Evolutionary conservation across 495 filamentous ascomycete genomes (phyloP), one percentile per base, ranked within the genome.

Genomic region (Hypoxylon perforatum): DNA sequence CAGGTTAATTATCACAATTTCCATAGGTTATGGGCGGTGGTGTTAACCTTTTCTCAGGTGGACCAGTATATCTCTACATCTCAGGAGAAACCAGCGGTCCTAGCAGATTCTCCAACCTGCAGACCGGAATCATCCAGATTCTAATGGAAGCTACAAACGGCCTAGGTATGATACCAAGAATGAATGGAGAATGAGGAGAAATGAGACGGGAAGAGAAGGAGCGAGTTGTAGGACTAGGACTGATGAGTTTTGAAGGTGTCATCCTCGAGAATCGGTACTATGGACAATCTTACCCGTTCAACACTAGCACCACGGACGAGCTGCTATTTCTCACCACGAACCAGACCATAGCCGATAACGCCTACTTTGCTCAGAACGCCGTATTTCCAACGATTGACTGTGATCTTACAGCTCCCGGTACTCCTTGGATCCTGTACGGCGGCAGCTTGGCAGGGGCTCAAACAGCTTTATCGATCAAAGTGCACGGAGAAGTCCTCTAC

Each of bases 201-300:
- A 39, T 10, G 19, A 52, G 2, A 57, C 45, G 38, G 10, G 28
- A 10, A 42, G 19, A 33, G 7, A 38, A 1, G 3, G 10, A 51
- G 6, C 5, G 36, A 18, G 28, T 10, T 2, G 12, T 36, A 28
- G 23, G 33, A 57, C 6, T 0, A 22, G 11, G 17, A 50, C 57
- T 67, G 21, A 67, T 25, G 21, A 18, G 3, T 30, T 21, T 41
- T 21, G 19, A 67, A 67, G 63, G 80, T 18, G 77, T 81, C 22
- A 82, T 82, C 38, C 72, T 82, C 9, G 80, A 82, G 61, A 80
- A 82, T 53, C 67, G 80, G 21, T 82, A 79, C 51, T 82, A 82
- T 57, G 80, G 80, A 28, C 61, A 72, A 39, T 79, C 76, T 46
- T 82, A 71, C 57, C 79, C 79, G 3, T 76, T 77, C 51, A 73